Base-by-base conservation (phyloP, 1,139 yeast species). In the Yamadazyma triangularis region DNA sequence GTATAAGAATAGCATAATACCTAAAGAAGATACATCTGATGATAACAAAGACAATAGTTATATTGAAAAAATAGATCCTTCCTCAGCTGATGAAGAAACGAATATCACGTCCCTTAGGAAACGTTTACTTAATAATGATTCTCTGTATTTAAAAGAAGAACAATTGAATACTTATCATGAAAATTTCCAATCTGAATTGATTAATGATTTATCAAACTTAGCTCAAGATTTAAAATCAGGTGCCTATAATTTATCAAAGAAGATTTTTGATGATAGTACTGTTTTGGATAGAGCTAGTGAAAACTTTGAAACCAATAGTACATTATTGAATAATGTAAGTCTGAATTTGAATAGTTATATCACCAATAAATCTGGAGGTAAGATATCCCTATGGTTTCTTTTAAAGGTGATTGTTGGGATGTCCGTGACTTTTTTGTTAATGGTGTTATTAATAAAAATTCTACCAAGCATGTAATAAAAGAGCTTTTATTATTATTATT, bases 121-220 rank as follows among this genome's bases (percentile, higher is more conserved):
- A 25, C 31, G 48, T 19, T 26, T 44, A 27, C 25, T 44, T 19
- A 28, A 35, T 10, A 28, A 31, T 11, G 25, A 18, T 18, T 6
- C 6, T 14, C 13, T 12, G 9, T 18, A 18, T 9, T 18, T 18
- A 9, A 10, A 19, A 30, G 15, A 23, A 26, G 9, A 18, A 7
- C 20, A 18, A 18, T 23, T 46, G 3, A 64, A 64, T 40, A 55
- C 57, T 10, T 64, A 64, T 44, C 73, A 68, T 39, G 73, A 67
- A 34, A 56, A 63, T 3, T 42, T 67, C n/a, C 74, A 68, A 40
- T 61, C 60, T 29, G 70, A 65, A 27, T 53, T 68, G 8, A 47
- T 66, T 14, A 48, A 45, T 25, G 74, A 68, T 35, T 54, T 68
- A 33, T 41, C 60, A 0, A 62, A 55, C 18, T 49, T 68, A 33